These are phyloP conservation scores for Stromatinia cepivora DNA, from an alignment of 2,329 filamentous ascomycete genomes.

Conservation along the genomic window DNA sequence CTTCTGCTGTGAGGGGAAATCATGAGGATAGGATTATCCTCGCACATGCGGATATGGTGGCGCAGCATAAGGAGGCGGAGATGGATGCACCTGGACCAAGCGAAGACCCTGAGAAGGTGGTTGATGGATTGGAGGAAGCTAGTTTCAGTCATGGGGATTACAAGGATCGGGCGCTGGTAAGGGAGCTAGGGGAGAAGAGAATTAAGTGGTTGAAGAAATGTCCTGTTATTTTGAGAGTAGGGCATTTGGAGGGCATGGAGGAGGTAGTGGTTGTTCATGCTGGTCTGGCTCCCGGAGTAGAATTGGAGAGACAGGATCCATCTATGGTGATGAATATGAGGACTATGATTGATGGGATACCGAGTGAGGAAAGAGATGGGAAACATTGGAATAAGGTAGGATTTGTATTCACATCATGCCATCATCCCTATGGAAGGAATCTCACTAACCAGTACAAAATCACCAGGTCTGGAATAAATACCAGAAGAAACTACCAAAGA, in stretches of 20 bases:
- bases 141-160: slow-evolving; percentile 37
- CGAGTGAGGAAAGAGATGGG: slow-evolving; percentile 36
- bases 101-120: slow-evolving; percentile 37
- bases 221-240: slow-evolving; percentile 76
- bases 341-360: slow-evolving; percentile 46
- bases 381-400: slow-evolving; percentile 39
- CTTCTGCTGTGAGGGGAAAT: slow-evolving; percentile 85
- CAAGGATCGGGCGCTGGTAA: slow-evolving; percentile 36
- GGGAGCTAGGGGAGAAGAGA: slow-evolving; percentile 51
- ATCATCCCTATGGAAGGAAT: not conserved
- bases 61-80: slow-evolving; percentile 38
- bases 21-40: slow-evolving; percentile 87
- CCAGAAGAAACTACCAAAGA: slow-evolving; percentile 44
- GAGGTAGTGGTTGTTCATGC: slow-evolving; percentile 79
- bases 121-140: slow-evolving; percentile 34
- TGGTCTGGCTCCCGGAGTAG: slow-evolving; percentile 75
- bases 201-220: slow-evolving; percentile 67
- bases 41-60: slow-evolving; percentile 50
- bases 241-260: slow-evolving; percentile 59
- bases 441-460: slow-evolving; percentile 25
- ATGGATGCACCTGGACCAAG: slow-evolving; percentile 31
- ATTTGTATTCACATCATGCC: not conserved
- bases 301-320: slow-evolving; percentile 70
- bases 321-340: slow-evolving; percentile 92
- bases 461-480: slow-evolving; percentile 55